Conservation (phyloP, 2,329 filamentous ascomycete genomes). For the Coleophoma cylindrospora region DNA sequence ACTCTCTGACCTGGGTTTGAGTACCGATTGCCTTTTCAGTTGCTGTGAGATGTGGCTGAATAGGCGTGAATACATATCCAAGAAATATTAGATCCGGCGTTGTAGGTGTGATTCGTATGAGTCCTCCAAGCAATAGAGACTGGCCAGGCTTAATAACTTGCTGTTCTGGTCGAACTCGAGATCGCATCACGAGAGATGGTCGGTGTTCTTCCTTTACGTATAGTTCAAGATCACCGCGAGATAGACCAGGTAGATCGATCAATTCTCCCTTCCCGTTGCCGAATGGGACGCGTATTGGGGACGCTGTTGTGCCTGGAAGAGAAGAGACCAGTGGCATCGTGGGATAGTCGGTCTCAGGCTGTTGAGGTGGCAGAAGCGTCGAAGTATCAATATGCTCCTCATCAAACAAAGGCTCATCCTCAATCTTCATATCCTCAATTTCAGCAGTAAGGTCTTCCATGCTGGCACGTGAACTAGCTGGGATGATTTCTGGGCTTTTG, state of each 20-base stretch:
- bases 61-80: conserved; percentile 80
- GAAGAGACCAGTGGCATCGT: conserved; percentile 82
- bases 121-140: conserved; percentile 77
- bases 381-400: conserved; percentile 13
- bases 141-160: conserved; percentile 67
- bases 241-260: conserved; percentile 85
- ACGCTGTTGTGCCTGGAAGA: conserved; percentile 88
- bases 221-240: conserved; percentile 66
- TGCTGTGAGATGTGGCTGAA: conserved; percentile 70
- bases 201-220: conserved; percentile 65
- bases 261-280: conserved; percentile 83
- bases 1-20: conserved; percentile 57
- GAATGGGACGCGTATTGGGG: conserved; percentile 88
- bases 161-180: conserved; percentile 69
- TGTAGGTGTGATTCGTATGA: conserved; percentile 81
- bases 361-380: conserved; percentile 70
- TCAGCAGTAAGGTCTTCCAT: not conserved
- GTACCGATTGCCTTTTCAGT: conserved; percentile 76
- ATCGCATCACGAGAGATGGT: conserved; percentile 70
- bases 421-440: not conserved
- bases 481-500: not conserved
- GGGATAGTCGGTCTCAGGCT: conserved; percentile 69
- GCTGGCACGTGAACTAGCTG: not conserved
- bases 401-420: conserved; percentile 9
- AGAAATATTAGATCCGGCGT: conserved; percentile 63